A percentile compares a stretch with the other conserved stretches of the same genome.
Evolutionary conservation across 495 filamentous ascomycete genomes (phyloP).

Genomic region (Xylaria intraflava): DNA sequence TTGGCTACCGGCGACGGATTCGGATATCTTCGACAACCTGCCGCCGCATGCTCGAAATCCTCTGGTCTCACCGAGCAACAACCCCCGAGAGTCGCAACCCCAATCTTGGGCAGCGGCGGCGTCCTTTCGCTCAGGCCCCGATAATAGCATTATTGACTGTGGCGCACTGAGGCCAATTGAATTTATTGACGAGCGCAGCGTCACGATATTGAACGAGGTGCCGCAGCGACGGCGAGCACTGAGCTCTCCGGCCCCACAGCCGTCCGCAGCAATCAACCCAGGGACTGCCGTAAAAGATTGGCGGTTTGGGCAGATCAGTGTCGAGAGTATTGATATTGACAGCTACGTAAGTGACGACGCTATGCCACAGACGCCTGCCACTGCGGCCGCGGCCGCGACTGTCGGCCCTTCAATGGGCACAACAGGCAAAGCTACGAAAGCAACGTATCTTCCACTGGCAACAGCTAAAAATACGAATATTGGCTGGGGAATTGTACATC

Average conservation of each 20-base stretch:
- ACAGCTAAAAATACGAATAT: slow-evolving; percentile 66
- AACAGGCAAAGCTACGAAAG: slow-evolving; percentile 54
- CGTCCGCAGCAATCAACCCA: slow-evolving; percentile 31
- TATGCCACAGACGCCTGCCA: slow-evolving; percentile 13
- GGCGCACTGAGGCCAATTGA: slow-evolving; percentile 30
- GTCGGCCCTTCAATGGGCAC: slow-evolving; percentile 40
- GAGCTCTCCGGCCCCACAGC: slow-evolving; percentile 27
- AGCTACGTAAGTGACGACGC: background rate
- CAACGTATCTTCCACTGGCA: slow-evolving; percentile 67
- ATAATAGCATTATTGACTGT: slow-evolving; percentile 37
- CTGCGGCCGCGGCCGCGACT: slow-evolving; percentile 33
- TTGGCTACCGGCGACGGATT: slow-evolving; percentile 33
- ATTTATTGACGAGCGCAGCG: slow-evolving; percentile 22
- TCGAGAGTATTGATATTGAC: slow-evolving; percentile 38
- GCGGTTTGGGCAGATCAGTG: slow-evolving; percentile 38
- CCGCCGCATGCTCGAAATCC: slow-evolving; percentile 33
- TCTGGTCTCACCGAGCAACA: background rate
- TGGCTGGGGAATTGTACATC: slow-evolving; percentile 88
- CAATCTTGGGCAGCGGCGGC: slow-evolving; percentile 1
- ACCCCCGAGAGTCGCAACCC: slow-evolving; percentile 1
- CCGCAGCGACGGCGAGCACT: slow-evolving; percentile 25
- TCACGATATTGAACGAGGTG: slow-evolving; percentile 24
- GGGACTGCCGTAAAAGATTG: slow-evolving; percentile 37
- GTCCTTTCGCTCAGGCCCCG: background rate
- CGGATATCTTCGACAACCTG: slow-evolving; percentile 41